Conservation (phyloP, 176 grass and related monocot species). For the sorghum (Sorghum bicolor) region DNA sequence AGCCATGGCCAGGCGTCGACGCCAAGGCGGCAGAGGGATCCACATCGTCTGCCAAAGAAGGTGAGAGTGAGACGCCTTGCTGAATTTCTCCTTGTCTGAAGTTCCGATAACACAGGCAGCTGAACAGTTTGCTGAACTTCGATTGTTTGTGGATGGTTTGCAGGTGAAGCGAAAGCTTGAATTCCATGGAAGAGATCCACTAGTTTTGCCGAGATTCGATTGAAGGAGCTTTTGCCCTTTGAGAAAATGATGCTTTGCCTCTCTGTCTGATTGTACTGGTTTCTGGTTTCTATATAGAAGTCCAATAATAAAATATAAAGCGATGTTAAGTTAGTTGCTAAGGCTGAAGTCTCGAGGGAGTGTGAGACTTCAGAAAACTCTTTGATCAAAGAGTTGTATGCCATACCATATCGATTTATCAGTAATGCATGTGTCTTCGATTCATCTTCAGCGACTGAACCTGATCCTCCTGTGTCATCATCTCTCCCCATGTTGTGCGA, state of each 20-base stretch:
- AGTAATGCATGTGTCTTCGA: constrained; percentile 25
- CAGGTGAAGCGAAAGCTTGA: constrained; percentile 39
- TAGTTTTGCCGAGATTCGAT: not conserved
- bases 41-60: not conserved
- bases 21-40: not conserved
- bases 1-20: constrained; percentile 36
- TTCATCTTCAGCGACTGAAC: not conserved
- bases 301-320: constrained; percentile 12
- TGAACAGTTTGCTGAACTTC: not conserved
- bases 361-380: constrained; percentile 65
- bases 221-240: not conserved
- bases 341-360: constrained; percentile 11
- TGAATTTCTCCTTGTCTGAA: not conserved
- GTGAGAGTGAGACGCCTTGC: not conserved
- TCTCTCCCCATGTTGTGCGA: constrained; percentile 29
- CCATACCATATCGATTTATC: constrained; percentile 32
- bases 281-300: not conserved
- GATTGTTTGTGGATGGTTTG: not conserved
- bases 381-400: constrained; percentile 44
- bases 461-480: not conserved
- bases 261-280: not conserved
- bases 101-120: not conserved
- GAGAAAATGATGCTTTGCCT: not conserved
- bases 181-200: not conserved
- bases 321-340: not conserved